Evolutionary conservation across 208 protist species (phyloP), one percentile per base, ranked within the genome.

Genomic region (Acanthamoeba sp.): DNA sequence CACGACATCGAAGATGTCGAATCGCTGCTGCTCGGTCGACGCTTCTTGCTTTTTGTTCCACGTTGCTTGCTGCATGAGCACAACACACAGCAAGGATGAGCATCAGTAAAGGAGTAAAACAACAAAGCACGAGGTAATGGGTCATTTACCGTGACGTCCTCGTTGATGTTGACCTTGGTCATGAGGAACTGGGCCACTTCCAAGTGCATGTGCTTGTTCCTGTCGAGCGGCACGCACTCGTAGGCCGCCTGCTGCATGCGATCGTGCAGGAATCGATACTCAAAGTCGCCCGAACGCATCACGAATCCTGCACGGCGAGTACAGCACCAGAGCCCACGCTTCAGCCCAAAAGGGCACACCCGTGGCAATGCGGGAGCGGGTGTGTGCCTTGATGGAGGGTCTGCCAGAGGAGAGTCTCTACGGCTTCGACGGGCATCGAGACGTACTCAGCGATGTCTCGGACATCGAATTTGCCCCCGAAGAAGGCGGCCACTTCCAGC

Each of bases 251-350:
- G 59, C 62, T 92, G 87, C 36, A 92, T 38, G 20, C 87, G 55
- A 92, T 92, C 87, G 34, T 92, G 87, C n/a, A 92, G 87, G 62
- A 92, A 92, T 2, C 59, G 55, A 76, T 92, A 92, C 20, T 92
- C 62, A 52, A 78, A 92, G 57, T 92, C 87, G 20, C 87, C 87
- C 7, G 36, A 50, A 2, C 87, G 55, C 59, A 92, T 92, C 32
- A 92, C 87, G 62, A 78, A 91, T 14, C 85, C 85, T 91, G 36
- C 0, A n/a, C 9, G 22, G 5, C 22, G 2, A 0, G 22, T 57
- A 34, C 40, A 88, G 0, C 6, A 29, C 55, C 50, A 55, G n/a
- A n/a, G n/a, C n/a, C n/a, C n/a, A 55, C 50, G 50, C 50, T 55
- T 48, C 24, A 55, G 50, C 18, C 50, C n/a, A n/a, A n/a, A n/a